Base-by-base conservation (phyloP, 164 flowering plant genomes). In the Liriodendron chinense region DNA sequence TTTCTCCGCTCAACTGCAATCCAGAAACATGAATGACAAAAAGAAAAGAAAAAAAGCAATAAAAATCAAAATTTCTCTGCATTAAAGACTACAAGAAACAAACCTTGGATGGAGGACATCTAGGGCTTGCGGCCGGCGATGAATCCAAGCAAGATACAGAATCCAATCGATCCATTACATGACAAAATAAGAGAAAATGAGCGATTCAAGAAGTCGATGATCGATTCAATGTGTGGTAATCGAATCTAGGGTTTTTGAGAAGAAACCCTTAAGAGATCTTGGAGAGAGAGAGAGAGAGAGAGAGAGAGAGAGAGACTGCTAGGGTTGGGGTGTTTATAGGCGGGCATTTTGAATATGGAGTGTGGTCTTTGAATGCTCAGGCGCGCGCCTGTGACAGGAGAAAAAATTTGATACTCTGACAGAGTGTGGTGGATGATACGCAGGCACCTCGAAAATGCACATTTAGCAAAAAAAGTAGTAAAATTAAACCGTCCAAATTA, bases 1-100 rank as follows among this genome's bases (percentile, higher is more conserved):
- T 87, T 77, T 77, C 79, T 0, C 83, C 83, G 24, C 34, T 25
- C 82, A 49, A 59, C 84, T 80, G 72, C 25, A 49, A 64, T 49
- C 59, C n/a, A 63, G 28, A 23, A 22, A 68, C 22, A 16, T 57
- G 10, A 63, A 21, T 63, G 66, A 62, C 49, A 26, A 50, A 53
- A 65, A 43, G 1, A 1, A 7, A 12, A 66, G 13, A 14, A 24
- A 24, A 28, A 66, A 2, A 10, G 20, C 47, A 66, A 66, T 12
- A 26, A 66, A 66, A 2, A 25, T 18, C 18, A 25, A n/a, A 22
- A n/a, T n/a, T 22, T 63, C 66, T 63, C 24, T 8, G 24, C 66
- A 63, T 63, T 63, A 28, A 34, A 16, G 14, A 67, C n/a, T 10
- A 67, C 9, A 66, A 26, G 28, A 67, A 63, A 20, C 3, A 25